phyloP scores from a whole-genome alignment of 1,284 basidiomycete species.

The Phlebopus sp. region DNA sequence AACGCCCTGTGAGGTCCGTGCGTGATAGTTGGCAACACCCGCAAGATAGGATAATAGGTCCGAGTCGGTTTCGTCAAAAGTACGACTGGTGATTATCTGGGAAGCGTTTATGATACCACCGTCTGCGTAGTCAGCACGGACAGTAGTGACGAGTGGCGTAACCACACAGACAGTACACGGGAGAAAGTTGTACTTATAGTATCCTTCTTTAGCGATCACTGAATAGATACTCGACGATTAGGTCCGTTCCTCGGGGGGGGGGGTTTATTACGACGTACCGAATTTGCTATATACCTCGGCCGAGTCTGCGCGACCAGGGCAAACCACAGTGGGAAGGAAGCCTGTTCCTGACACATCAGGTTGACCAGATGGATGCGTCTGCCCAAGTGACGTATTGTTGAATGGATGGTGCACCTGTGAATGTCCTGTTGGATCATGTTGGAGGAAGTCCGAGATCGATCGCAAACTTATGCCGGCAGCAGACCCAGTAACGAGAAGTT shows the following conservation, averaged over 20 bases:
- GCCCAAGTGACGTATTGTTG: slow-evolving; percentile 17
- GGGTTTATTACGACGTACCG: slow-evolving; percentile 4
- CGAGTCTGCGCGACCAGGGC: slow-evolving; percentile 11
- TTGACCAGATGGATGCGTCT: slow-evolving; percentile 6
- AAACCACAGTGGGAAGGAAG: slow-evolving; percentile 15
- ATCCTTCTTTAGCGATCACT: slow-evolving; percentile 9
- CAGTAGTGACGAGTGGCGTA: slow-evolving; percentile 15
- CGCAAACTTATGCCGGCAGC: slow-evolving; percentile 12
- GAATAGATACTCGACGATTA: background rate
- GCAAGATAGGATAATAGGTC: slow-evolving; percentile 15
- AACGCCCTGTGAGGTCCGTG: slow-evolving; percentile 10
- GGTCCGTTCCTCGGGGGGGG: background rate
- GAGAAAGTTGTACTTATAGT: slow-evolving; percentile 16
- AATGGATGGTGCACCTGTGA: slow-evolving; percentile 6
- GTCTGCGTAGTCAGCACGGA: slow-evolving; percentile 10
- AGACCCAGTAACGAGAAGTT: slow-evolving; percentile 2
- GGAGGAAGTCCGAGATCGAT: too few relatives aligned
- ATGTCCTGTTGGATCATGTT: too few relatives aligned
- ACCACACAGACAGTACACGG: slow-evolving; percentile 10
- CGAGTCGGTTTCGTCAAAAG: slow-evolving; percentile 7
- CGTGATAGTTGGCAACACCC: slow-evolving; percentile 10
- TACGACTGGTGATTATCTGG: background rate
- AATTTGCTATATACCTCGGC: slow-evolving; percentile 3
- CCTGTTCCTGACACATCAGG: slow-evolving; percentile 10
- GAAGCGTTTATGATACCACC: background rate